Percentiles rank a stretch among this genome's conserved stretches.
These are phyloP conservation scores for Dendrothele bispora DNA, from an alignment of 768 basidiomycete genomes.

Conservation along the genomic window DNA sequence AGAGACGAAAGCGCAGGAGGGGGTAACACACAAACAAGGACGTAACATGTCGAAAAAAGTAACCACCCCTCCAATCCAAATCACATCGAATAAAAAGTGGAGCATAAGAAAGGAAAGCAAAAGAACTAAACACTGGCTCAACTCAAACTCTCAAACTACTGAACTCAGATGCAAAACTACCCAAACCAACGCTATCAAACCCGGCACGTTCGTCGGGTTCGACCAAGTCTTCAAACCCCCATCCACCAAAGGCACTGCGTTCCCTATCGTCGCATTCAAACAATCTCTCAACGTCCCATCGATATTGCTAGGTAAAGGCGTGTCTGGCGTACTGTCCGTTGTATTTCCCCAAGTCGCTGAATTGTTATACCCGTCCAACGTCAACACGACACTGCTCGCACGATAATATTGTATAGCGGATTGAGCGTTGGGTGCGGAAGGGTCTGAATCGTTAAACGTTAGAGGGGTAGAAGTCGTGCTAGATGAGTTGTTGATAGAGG, in stretches of 20 bases:
- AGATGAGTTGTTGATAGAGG: conserved; percentile 23
- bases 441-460: conserved; percentile 28
- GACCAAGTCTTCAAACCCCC: conserved; percentile 17
- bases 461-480: conserved; percentile 18
- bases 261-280: conserved; percentile 62
- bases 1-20: too few relatives aligned
- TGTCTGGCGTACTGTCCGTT: conserved; percentile 40
- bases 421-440: conserved; percentile 38
- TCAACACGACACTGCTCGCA: conserved; percentile 59
- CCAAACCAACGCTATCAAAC: not conserved
- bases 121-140: too few relatives aligned
- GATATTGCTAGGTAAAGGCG: conserved; percentile 52
- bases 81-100: too few relatives aligned
- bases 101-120: too few relatives aligned
- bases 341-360: conserved; percentile 44
- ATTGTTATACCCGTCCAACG: conserved; percentile 68
- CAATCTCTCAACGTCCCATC: conserved; percentile 52
- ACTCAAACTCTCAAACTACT: too few relatives aligned
- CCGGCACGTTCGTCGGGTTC: not conserved
- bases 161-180: not conserved
- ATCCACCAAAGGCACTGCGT: conserved; percentile 55
- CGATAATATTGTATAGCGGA: conserved; percentile 71
- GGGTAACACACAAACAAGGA: too few relatives aligned
- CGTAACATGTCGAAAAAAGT: too few relatives aligned
- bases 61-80: too few relatives aligned